These are phyloP conservation scores for Botryosphaeria dothidea DNA, from an alignment of 2,329 filamentous ascomycete species.

Conservation along the genomic window DNA sequence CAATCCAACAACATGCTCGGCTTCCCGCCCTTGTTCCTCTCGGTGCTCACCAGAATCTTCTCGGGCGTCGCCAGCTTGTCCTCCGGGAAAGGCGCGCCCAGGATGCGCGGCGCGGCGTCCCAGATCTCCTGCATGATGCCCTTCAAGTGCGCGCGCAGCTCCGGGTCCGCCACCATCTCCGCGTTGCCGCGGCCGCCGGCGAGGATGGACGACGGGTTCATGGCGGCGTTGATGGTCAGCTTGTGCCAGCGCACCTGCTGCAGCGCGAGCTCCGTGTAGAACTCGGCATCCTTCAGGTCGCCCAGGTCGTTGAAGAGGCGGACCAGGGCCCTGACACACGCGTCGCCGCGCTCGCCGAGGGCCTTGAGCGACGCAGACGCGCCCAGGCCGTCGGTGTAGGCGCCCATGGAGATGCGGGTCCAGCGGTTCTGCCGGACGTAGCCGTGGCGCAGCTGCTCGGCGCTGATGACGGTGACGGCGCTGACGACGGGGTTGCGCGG, in stretches of 20 bases:
- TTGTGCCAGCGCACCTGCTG: conserved; percentile 66
- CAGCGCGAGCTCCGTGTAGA: conserved; percentile 64
- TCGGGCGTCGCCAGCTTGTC: conserved; percentile 39
- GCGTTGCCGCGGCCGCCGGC: conserved; percentile 55
- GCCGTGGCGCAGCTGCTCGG: conserved; percentile 59
- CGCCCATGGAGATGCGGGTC: conserved; percentile 70
- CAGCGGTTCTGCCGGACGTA: conserved; percentile 70
- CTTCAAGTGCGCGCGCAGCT: conserved; percentile 36
- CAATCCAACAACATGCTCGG: conserved; percentile 55
- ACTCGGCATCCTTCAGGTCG: conserved; percentile 65
- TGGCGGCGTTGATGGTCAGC: conserved; percentile 61
- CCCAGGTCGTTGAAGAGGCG: conserved; percentile 59
- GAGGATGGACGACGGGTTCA: conserved; percentile 62
- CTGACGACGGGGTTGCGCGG: conserved; percentile 56
- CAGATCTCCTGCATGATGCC: conserved; percentile 50
- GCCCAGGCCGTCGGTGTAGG: conserved; percentile 58
- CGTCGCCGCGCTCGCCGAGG: conserved; percentile 40
- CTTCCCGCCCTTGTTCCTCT: conserved; percentile 56
- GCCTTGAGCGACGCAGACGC: conserved; percentile 26
- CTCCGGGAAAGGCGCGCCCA: conserved; percentile 37
- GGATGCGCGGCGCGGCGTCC: conserved; percentile 41
- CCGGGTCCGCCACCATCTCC: conserved; percentile 41
- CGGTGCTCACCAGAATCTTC: conserved; percentile 53
- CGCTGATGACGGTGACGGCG: conserved; percentile 57
- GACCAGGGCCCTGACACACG: conserved; percentile 53